Evolutionary conservation across 441 rosid species (phyloP).

Genomic region (Hypseocharis bilobata): DNA sequence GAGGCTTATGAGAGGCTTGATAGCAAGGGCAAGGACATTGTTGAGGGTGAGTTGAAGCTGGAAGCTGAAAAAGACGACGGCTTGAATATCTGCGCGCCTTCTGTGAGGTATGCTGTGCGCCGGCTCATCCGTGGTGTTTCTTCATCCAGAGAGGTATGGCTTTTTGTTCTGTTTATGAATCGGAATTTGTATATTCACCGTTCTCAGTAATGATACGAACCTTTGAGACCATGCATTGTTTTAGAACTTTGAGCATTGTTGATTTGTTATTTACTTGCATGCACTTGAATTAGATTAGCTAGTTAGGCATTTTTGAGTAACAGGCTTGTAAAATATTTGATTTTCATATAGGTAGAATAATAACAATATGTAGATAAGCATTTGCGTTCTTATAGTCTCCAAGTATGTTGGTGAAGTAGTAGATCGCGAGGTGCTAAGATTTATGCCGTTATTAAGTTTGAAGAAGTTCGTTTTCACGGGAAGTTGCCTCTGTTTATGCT

Average conservation of each 20-base stretch:
- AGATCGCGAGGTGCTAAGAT: background rate
- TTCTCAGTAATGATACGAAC: background rate
- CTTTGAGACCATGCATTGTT: no score
- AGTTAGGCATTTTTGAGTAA: no score
- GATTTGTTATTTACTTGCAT: no score
- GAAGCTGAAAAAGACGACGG: constrained; percentile 90
- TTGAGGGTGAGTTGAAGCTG: constrained; percentile 48
- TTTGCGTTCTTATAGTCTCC: background rate
- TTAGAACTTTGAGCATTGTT: no score
- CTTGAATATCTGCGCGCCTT: constrained; percentile 67
- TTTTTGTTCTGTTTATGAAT: background rate
- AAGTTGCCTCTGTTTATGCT: no score
- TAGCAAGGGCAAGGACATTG: constrained; percentile 45
- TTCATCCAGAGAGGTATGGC: constrained; percentile 79
- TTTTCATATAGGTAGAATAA: no score
- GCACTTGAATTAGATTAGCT: no score
- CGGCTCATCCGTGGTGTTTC: constrained; percentile 89
- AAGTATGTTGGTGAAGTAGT: background rate
- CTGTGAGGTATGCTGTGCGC: constrained; percentile 69
- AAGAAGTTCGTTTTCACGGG: no score
- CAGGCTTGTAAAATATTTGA: no score
- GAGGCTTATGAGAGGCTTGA: constrained; percentile 47
- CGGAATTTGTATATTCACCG: background rate
- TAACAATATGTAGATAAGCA: no score
- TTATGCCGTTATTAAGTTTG: no score